Evolutionary conservation across 306 rosid species (phyloP), one percentile per base, ranked within the genome.

Genomic region (Ormosia semicastrata): DNA sequence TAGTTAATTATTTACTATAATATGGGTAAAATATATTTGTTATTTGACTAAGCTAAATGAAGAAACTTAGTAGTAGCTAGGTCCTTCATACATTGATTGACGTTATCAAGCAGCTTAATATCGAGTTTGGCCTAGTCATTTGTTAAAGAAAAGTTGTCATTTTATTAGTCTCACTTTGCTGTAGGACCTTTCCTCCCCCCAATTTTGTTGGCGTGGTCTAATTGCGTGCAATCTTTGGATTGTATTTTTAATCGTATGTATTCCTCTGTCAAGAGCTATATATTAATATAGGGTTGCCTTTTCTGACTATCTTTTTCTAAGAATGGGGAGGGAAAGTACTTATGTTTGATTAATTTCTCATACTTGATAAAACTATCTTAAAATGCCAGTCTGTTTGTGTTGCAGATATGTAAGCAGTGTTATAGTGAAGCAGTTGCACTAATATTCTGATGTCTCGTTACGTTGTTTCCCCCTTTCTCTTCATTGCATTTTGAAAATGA

Each of bases 341-440:
- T 36, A 15, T 15, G 17, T 15, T 3, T 11, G 36, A 4, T 18
- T 70, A 69, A 67, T 36, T 43, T 67, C 6, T 8, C 33, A 40
- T 58, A 8, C 40, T 37, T 52, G 65, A 65, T 37, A 59, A 9
- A 76, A 14, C 6, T 56, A 41, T 30, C 8, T 50, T 47, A 5
- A 5, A 54, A 50, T 77, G 46, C 15, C 44, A 2, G 41, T 47
- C 15, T 68, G 60, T 33, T 79, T 70, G 17, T 79, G 77, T 46
- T 46, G 77, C 77, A 79, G 77, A 7, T 57, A 46, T 58, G 12
- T 15, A 68, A 69, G 77, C 56, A n/a, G 37, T 77, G 74, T 49
- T 36, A 36, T 5, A 29, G 37, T 44, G 60, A 62, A 50, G 72
- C 24, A 39, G 56, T 66, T 77, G 82, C 57, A 18, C 13, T 24